Evolutionary conservation across 140 eudicot species (phyloP).

Genomic region (Anethum foeniculum): DNA sequence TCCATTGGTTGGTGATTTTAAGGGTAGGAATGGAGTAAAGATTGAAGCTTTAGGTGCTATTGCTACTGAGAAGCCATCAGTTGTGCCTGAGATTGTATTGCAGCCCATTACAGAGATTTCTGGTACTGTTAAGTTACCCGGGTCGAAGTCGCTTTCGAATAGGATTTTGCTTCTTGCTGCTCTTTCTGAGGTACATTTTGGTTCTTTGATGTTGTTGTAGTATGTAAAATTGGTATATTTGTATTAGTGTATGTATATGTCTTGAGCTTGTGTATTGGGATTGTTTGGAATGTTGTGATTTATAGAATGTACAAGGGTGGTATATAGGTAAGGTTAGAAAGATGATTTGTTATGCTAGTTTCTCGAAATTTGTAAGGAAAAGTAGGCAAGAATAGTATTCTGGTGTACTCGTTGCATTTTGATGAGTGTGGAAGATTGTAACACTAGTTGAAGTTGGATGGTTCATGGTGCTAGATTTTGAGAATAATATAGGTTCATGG

Average conservation of each 20-base stretch:
- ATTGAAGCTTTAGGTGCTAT: constrained; percentile 63
- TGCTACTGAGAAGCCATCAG: constrained; percentile 70
- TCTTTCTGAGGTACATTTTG: constrained; percentile 57
- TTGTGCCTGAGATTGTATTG: constrained; percentile 79
- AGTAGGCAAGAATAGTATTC: background rate
- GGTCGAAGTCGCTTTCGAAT: constrained; percentile 91
- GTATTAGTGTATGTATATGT: background rate
- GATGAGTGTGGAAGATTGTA: background rate
- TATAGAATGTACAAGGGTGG: background rate
- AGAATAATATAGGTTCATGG: background rate
- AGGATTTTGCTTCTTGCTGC: constrained; percentile 93
- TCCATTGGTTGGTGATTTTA: constrained; percentile 3
- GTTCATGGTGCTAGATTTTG: background rate
- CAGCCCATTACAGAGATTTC: constrained; percentile 90
- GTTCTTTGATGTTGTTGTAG: background rate
- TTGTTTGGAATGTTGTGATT: background rate
- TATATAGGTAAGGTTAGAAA: background rate
- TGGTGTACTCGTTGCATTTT: background rate
- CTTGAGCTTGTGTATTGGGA: background rate
- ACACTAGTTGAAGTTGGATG: background rate
- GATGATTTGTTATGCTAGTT: background rate
- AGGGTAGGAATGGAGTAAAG: constrained; percentile 11
- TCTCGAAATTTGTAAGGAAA: background rate
- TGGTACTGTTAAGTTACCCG: constrained; percentile 85
- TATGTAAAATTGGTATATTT: background rate